Evolutionary conservation across 371 early-diverging fungal species (phyloP), one percentile per base, ranked within the genome.

Genomic region (Mortierella sp.): DNA sequence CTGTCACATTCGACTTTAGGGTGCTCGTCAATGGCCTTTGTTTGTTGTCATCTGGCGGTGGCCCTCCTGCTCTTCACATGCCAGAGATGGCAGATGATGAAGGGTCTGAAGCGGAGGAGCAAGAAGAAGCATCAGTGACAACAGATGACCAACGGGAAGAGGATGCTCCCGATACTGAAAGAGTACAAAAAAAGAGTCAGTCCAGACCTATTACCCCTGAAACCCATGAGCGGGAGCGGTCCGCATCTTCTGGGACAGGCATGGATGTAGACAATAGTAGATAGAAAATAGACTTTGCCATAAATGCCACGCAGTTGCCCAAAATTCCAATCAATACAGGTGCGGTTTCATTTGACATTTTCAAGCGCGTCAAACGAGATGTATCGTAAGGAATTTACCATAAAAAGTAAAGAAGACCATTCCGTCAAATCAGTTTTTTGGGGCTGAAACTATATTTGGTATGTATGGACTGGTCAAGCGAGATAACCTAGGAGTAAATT

Each of bases 21-120:
- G 74, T 78, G 8, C 62, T 73, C 10, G 78, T 73, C 63, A 78
- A 77, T 32, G 69, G 70, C 4, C 66, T 69, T 20, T 78, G 70
- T 47, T 49, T 73, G 52, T 22, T 69, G 10, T 64, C 73, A 11
- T 73, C 78, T 0, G 78, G 78, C 1, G 78, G 78, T 16, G 78
- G 78, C 24, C 78, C 78, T 16, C 78, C 78, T n/a, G 78, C 78
- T 6, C 43, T 78, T 49, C 78, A 78, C 59, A 78, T 78, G 78
- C 78, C 78, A 39, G 78, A 73, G 60, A 70, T 73, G 67, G 63
- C 66, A n/a, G 78, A 78, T 26, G 73, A 73, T 10, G 73, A 72
- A 22, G 72, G 69, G 39, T 68, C 69, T 2, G 78, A 73, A 0
- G 68, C 62, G 16, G 72, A 71, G 9, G 51, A 65, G 14, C 60